Base-by-base conservation (phyloP, 768 basidiomycete genomes). In the Lepiota subincarnata region DNA sequence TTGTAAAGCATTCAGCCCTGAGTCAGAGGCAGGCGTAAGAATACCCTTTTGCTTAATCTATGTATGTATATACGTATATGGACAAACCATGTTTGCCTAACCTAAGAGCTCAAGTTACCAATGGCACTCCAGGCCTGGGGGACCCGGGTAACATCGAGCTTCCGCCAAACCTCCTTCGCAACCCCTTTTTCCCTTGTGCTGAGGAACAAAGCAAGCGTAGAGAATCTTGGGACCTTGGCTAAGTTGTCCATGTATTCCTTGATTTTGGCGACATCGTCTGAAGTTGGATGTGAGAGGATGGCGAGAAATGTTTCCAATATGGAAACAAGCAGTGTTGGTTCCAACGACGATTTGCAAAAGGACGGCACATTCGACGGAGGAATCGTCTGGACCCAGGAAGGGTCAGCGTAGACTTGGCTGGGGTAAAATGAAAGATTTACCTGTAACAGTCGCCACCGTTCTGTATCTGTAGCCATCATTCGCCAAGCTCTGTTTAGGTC, bases 281-380 rank as follows among this genome's bases (percentile, higher is more conserved):
- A 55, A 55, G 58, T 44, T 43, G 43, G 65, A 6, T 34, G 45
- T 42, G 20, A 55, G 3, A 74, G 64, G 10, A 66, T 60, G 0
- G 61, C 60, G 6, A 62, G 64, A 57, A 90, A 80, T 2, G 75
- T 77, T 24, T 73, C 68, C 20, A 91, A 64, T 18, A 91, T 71
- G 0, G 81, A 79, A 2, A 73, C 71, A 14, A 92, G 76, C 22
- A 87, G 60, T 1, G 73, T 60, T 0, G 90, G 79, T 40, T 92
- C 90, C 28, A 92, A 73, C 0, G 87, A 87, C 0, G 74, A 80
- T 60, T 85, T 77, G 68, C 87, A 89, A 36, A 92, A 66, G 1
- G 72, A 59, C 0, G 88, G 86, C 22, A 92, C 65, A 14, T 70
- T 68, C 6, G 71, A 43, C 0, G 89, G 81, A 0, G 78, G 69